These are phyloP conservation scores for Fraxinus paxiana DNA, from an alignment of 305 asterid species.

Conservation along the genomic window DNA sequence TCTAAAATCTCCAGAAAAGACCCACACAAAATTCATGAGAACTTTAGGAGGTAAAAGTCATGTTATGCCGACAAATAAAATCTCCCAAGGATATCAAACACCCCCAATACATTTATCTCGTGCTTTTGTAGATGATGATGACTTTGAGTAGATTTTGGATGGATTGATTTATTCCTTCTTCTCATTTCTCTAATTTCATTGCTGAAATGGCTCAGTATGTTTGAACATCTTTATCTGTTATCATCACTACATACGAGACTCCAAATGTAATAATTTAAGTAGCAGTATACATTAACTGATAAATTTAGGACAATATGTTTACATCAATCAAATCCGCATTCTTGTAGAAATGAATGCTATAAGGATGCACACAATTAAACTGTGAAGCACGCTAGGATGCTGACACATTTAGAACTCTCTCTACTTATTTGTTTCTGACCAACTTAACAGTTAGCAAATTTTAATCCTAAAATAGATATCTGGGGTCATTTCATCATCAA, in stretches of 20 bases:
- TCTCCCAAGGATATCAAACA: conserved; percentile 35
- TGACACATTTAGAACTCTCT: background rate
- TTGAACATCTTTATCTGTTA: background rate
- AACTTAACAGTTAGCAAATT: background rate
- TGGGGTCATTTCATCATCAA: background rate
- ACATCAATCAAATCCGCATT: background rate
- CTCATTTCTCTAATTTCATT: conserved; percentile 1
- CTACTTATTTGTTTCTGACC: background rate
- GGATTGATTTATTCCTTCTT: background rate
- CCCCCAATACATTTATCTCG: conserved; percentile 46
- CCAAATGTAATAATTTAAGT: background rate
- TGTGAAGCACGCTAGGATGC: background rate
- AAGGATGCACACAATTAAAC: background rate
- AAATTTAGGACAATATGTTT: background rate
- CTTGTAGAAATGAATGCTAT: background rate
- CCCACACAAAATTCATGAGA: conserved; percentile 41
- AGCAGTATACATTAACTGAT: background rate
- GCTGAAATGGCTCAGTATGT: background rate
- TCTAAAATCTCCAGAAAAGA: conserved; percentile 45
- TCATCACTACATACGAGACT: background rate
- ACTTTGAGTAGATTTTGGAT: conserved; percentile 47
- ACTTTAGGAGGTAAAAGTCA: conserved; percentile 43
- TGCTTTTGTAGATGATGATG: conserved; percentile 45
- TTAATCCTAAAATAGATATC: background rate
- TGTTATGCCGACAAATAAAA: conserved; percentile 27